phyloP scores from a whole-genome alignment of 495 filamentous ascomycete species.

The Talaromyces ruber region DNA sequence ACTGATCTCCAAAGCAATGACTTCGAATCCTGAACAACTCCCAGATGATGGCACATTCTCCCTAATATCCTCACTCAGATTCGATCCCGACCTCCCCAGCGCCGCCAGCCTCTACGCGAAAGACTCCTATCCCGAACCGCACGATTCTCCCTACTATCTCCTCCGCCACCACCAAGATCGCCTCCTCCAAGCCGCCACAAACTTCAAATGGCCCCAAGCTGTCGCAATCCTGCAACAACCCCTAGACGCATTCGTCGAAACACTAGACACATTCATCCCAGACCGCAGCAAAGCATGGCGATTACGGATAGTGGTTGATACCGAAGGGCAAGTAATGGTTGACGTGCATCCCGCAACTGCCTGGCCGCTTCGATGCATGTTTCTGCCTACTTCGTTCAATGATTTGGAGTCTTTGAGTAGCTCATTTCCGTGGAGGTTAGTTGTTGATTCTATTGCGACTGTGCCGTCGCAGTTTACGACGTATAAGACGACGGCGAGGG shows the following conservation, averaged over 20 bases:
- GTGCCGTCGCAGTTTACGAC: slow-evolving; percentile 55
- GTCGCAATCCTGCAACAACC: slow-evolving; percentile 23
- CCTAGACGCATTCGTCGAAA: slow-evolving; percentile 13
- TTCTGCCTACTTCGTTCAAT: slow-evolving; percentile 29
- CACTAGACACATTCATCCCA: slow-evolving; percentile 28
- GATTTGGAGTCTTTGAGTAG: not conserved
- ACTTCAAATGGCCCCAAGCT: slow-evolving; percentile 53
- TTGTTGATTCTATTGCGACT: slow-evolving; percentile 46
- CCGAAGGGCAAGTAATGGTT: slow-evolving; percentile 38
- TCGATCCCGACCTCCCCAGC: slow-evolving; percentile 55
- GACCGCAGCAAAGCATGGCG: slow-evolving; percentile 31
- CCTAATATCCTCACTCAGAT: slow-evolving; percentile 66
- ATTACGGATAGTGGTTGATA: slow-evolving; percentile 46
- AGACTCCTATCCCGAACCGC: slow-evolving; percentile 29
- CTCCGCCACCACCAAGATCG: slow-evolving; percentile 73
- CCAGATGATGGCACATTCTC: not conserved
- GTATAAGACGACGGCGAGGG: slow-evolving; percentile 66
- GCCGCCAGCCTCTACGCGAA: slow-evolving; percentile 26
- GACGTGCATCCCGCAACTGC: slow-evolving; percentile 40
- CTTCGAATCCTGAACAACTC: not conserved
- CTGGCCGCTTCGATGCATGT: slow-evolving; percentile 44
- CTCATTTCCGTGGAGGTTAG: slow-evolving; percentile 31
- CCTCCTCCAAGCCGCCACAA: slow-evolving; percentile 62
- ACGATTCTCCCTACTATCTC: slow-evolving; percentile 71
- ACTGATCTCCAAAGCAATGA: not conserved